A percentile compares a stretch with the other conserved stretches of the same genome.
Conservation (phyloP, 352 stramenopile species). For the Thalassiosira livingstoniorum region DNA sequence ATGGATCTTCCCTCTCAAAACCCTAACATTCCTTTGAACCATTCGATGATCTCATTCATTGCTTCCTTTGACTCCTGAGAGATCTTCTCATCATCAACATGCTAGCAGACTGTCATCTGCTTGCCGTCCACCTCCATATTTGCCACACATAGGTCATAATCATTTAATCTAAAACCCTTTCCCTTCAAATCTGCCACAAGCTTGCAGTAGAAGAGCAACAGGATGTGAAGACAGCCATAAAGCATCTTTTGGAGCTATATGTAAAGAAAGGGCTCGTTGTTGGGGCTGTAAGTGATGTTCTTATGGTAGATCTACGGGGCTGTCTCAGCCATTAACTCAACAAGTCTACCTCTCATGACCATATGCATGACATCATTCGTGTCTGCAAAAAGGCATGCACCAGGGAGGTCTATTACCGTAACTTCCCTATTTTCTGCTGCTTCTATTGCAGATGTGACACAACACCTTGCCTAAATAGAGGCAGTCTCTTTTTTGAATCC, state of each 20-base stretch:
- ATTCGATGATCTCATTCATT: conserved; percentile 29
- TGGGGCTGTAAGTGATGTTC: conserved; percentile 1
- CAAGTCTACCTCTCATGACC: conserved; percentile 35
- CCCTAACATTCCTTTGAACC: conserved; percentile 6
- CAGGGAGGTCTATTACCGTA: conserved; percentile 42
- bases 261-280: conserved; percentile 19
- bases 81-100: conserved; percentile 59
- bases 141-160: conserved; percentile 62
- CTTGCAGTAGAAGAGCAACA: conserved; percentile 53
- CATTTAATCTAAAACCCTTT: conserved; percentile 36
- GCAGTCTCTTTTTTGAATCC: too few relatives aligned
- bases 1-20: conserved; percentile 26
- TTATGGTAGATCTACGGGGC: conserved; percentile 32
- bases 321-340: conserved; percentile 26
- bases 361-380: conserved; percentile 35
- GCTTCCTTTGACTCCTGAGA: conserved; percentile 12
- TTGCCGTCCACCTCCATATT: conserved; percentile 59
- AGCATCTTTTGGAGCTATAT: conserved; percentile 47
- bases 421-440: conserved; percentile 38
- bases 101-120: conserved; percentile 59
- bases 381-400: conserved; percentile 48
- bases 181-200: conserved; percentile 33
- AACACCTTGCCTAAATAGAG: too few relatives aligned
- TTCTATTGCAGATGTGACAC: conserved; percentile 49
- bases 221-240: conserved; percentile 47